Base-by-base conservation (phyloP, 768 basidiomycete species). In the Paxillus ammoniavirescens region DNA sequence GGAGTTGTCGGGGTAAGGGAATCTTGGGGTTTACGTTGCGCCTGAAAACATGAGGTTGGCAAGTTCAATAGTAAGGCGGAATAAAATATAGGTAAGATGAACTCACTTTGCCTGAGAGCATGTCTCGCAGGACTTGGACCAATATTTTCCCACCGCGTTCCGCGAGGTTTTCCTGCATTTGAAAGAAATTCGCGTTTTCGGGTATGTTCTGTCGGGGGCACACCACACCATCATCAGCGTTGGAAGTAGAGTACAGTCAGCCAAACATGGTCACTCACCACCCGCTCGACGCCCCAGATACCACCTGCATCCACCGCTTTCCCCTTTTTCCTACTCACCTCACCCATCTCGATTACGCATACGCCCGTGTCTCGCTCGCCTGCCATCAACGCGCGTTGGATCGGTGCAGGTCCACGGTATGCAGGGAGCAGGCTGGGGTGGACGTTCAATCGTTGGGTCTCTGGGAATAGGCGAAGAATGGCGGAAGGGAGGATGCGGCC, bases 391-490 rank as follows among this genome's bases (percentile, higher is more conserved):
- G 87, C 79, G 61, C 85, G 88, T 63, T 97, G 94, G 37, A 98
- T 90, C 0, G 94, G 94, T 3, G 93, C 91, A 8, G 94, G 84
- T 0, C 94, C 94, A n/a, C 94, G 84, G 67, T 91, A 94, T 26
- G 78, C 75, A 0, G 94, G 94, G 33, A 98, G 78, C 0, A 93
- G 73, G 35, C 93, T 95, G 0, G 93, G 93, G 62, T 98, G 94
- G 6, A 98, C 83, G 63, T 98, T 97, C 36, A 98, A 74, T 21
- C 87, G 75, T 43, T 82, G 80, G 0, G 68, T 61, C 0, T 75
- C 73, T 0, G 72, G 77, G 62, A 96, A 96, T 38, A 78, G 73
- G 13, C 74, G 64, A 14, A 97, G 80, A 49, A 89, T 73, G 2
- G 75, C 62, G 5, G 74, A 65, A 0, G 91, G 80, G 12, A 98